These are phyloP conservation scores for Arthrinium puccinioides DNA, from an alignment of 2,329 filamentous ascomycete species.

Conservation along the genomic window DNA sequence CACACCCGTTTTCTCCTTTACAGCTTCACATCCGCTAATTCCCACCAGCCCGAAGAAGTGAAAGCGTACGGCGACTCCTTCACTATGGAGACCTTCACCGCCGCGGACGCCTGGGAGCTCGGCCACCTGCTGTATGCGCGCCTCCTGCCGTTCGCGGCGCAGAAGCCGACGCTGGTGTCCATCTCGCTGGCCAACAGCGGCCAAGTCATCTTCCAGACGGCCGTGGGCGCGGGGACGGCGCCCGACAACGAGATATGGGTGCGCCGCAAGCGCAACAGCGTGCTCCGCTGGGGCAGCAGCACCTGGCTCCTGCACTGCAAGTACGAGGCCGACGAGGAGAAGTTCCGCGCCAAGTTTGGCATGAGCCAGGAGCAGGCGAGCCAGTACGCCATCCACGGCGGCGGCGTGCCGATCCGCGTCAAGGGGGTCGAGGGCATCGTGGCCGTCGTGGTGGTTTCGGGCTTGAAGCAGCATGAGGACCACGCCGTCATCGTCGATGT, in stretches of 20 bases:
- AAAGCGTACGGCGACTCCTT: constrained; percentile 34
- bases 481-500: constrained; percentile 69
- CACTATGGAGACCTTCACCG: constrained; percentile 48
- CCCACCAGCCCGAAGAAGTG: constrained; percentile 17
- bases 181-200: constrained; percentile 52
- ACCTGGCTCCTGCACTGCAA: constrained; percentile 69
- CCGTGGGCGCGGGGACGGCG: constrained; percentile 57
- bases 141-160: constrained; percentile 41
- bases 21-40: neutral
- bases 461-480: constrained; percentile 69
- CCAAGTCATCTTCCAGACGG: constrained; percentile 64
- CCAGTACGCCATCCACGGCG: constrained; percentile 71
- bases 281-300: constrained; percentile 61
- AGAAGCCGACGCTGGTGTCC: constrained; percentile 51
- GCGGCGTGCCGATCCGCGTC: constrained; percentile 66
- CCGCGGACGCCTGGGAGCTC: constrained; percentile 56
- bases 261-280: constrained; percentile 62
- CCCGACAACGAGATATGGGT: constrained; percentile 71
- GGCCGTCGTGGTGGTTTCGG: constrained; percentile 68
- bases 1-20: neutral
- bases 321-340: constrained; percentile 54
- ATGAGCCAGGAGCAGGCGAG: constrained; percentile 48
- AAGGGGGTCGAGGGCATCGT: constrained; percentile 68
- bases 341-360: constrained; percentile 59
- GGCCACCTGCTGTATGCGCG: constrained; percentile 57